These are phyloP conservation scores for Lactifluus echinatus DNA, from an alignment of 768 basidiomycete species.

Conservation along the genomic window DNA sequence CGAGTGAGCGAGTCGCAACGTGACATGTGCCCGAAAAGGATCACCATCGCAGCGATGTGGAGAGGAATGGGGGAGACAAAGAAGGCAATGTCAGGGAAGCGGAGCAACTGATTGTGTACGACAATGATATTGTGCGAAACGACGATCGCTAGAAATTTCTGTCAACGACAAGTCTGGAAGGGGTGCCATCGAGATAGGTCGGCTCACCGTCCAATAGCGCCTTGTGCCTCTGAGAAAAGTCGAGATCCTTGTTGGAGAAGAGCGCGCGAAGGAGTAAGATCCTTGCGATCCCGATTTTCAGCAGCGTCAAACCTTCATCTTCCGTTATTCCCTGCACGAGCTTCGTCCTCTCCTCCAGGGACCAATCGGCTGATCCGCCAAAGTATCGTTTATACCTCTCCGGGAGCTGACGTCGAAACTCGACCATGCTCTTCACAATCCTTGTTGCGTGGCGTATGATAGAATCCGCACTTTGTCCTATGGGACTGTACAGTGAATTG, in stretches of 20 bases:
- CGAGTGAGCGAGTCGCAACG: constrained; percentile 58
- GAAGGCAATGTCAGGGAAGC: constrained; percentile 79
- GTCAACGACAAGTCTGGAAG: not conserved
- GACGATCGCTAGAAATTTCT: constrained; percentile 50
- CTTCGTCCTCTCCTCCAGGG: constrained; percentile 51
- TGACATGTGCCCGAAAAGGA: constrained; percentile 80
- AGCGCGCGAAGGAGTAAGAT: constrained; percentile 71
- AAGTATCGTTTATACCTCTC: constrained; percentile 70
- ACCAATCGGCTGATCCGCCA: constrained; percentile 69
- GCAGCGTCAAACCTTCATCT: constrained; percentile 71
- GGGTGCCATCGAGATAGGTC: not conserved
- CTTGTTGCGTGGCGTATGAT: constrained; percentile 71
- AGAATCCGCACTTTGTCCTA: constrained; percentile 56
- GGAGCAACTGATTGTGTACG: constrained; percentile 74
- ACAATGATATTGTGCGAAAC: constrained; percentile 84
- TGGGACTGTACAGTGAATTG: constrained; percentile 74
- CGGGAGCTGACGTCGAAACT: constrained; percentile 60
- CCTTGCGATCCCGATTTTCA: constrained; percentile 76
- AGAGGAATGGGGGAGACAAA: constrained; percentile 85
- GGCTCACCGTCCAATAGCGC: constrained; percentile 70
- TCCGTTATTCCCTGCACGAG: constrained; percentile 69
- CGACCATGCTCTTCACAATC: constrained; percentile 69
- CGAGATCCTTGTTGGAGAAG: constrained; percentile 68
- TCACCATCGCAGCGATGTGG: constrained; percentile 88
- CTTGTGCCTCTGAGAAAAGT: constrained; percentile 53